Base-by-base conservation (phyloP, 2,329 filamentous ascomycete species). In the Aspergillus tanneri region DNA sequence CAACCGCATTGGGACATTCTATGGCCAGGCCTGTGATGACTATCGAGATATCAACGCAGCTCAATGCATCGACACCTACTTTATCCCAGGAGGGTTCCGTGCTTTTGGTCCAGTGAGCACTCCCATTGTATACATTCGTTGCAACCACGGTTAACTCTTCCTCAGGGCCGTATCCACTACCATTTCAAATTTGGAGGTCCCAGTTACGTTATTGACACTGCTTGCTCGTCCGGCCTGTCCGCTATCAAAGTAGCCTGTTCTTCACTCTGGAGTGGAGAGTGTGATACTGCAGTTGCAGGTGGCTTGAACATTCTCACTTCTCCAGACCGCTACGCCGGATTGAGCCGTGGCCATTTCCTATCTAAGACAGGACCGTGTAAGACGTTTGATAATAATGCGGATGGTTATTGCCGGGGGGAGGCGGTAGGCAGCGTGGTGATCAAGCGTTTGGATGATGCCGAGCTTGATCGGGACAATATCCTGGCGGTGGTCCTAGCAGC, bases 221-320 rank as follows among this genome's bases (percentile, higher is more conserved):
- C 87, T 4, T 90, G 87, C 63, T 89, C 86, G 0, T 88, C 86
- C 1, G 85, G 83, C 54, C 74, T 87, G 6, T 83, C 86, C 2
- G 83, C 85, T 0, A 83, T 90, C 30, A 82, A 89, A 56, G 70
- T 87, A 4, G 81, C 82, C 11, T 91, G 87, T 70, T 85, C 82
- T 3, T 81, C 88, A 0, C 73, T 90, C 5, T 86, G 84, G 80
- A 80, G 81, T 6, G 82, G 83, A 38, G 88, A 93, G 56, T 87
- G 84, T 50, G 88, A 93, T 63, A 91, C 85, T 5, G 88, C 87
- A 1, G 82, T 90, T 25, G 86, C 87, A 2, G 88, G 89, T 49
- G 89, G 89, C 52, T 72, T 87, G n/a, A 90, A 88, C 46, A 43
- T 67, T 9, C 77, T 90, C 69, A 90, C 87, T 39, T 89, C 89